Evolutionary conservation across 176 grass and related monocot genomes (phyloP).

Genomic region (Carex myosuroides): DNA sequence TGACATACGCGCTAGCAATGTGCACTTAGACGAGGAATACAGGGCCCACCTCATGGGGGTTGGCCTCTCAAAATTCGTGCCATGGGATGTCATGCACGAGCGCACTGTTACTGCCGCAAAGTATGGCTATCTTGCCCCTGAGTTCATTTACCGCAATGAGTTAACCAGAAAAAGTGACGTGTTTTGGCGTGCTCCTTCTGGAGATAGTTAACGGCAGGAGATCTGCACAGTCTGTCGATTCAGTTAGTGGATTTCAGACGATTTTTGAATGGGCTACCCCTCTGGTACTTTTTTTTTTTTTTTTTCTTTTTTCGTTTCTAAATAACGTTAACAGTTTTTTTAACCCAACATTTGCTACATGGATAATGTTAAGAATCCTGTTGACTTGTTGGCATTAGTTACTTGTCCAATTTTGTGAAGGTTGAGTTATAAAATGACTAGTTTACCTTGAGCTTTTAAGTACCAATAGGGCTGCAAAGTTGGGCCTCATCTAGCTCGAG

Average conservation of each 20-base stretch:
- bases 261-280: slow-evolving; percentile 98
- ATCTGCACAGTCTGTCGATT: slow-evolving; percentile 70
- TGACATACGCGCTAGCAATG: slow-evolving; percentile 89
- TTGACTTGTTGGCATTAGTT: neutral
- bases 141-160: slow-evolving; percentile 95
- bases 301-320: neutral
- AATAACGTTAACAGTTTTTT: neutral
- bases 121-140: slow-evolving; percentile 88
- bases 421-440: neutral
- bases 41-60: slow-evolving; percentile 95
- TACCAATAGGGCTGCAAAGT: neutral
- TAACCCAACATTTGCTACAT: neutral
- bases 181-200: slow-evolving; percentile 80
- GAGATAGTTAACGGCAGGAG: slow-evolving; percentile 82
- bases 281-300: slow-evolving; percentile 20
- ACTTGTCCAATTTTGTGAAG: neutral
- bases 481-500: neutral
- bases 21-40: slow-evolving; percentile 88
- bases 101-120: slow-evolving; percentile 83
- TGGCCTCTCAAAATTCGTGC: slow-evolving; percentile 87
- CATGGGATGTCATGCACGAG: slow-evolving; percentile 98
- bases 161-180: slow-evolving; percentile 92
- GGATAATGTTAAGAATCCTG: neutral
- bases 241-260: slow-evolving; percentile 68
- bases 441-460: neutral